Conservation (phyloP, 78 protist genomes). For the Polysphondylium violaceum region DNA sequence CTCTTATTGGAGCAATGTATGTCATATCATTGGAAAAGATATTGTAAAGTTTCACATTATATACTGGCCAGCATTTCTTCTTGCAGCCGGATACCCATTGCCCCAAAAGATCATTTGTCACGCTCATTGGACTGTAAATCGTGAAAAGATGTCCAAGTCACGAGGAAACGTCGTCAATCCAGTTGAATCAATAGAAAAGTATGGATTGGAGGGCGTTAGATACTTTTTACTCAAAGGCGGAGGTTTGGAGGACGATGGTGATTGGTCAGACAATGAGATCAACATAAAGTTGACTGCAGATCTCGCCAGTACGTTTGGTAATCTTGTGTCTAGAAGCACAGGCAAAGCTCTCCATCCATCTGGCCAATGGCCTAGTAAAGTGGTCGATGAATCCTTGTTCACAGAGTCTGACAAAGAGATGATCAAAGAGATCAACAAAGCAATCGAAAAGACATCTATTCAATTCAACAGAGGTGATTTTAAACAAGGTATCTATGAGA, state of each 20-base stretch:
- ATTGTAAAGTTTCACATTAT: constrained; percentile 95
- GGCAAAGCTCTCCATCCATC: constrained; percentile 40
- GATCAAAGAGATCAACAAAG: neutral
- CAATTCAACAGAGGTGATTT: constrained; percentile 48
- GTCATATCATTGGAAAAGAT: constrained; percentile 97
- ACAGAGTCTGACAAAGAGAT: neutral
- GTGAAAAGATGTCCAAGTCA: constrained; percentile 90
- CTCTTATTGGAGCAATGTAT: constrained; percentile 25
- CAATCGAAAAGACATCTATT: neutral
- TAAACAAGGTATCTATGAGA: constrained; percentile 40
- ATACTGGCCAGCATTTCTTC: constrained; percentile 98
- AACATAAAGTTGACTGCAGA: constrained; percentile 39
- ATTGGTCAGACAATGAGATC: constrained; percentile 64
- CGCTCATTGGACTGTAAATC: constrained; percentile 93
- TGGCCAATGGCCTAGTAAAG: constrained; percentile 18
- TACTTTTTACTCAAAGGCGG: constrained; percentile 74
- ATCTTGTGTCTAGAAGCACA: constrained; percentile 63
- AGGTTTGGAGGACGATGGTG: constrained; percentile 86
- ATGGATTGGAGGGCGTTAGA: constrained; percentile 86
- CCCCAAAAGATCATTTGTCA: constrained; percentile 88
- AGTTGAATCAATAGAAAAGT: constrained; percentile 16
- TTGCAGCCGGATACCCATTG: constrained; percentile 59
- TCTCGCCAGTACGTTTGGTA: constrained; percentile 82
- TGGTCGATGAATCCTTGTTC: neutral
- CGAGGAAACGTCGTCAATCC: constrained; percentile 89